A percentile compares a stretch with the other conserved stretches of the same genome.
Evolutionary conservation across 148 eudicot species (phyloP).

Genomic region (Salicornia ramosissima): DNA sequence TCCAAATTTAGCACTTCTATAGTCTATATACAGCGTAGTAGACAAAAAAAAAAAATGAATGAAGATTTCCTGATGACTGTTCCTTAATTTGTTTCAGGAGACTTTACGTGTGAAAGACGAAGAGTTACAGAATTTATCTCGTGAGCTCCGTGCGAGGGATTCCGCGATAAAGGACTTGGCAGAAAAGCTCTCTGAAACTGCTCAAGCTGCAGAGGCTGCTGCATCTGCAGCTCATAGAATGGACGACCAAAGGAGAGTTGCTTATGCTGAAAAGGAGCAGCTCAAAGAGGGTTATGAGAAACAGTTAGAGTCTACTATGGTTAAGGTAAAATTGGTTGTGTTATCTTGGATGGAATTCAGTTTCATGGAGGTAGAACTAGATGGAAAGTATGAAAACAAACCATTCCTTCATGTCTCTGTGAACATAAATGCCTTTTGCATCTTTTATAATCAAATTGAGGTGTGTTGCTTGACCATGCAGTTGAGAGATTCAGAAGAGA

Average conservation of each 20-base stretch:
- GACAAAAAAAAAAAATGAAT: neutral
- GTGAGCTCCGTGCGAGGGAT: slow-evolving; percentile 87
- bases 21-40: neutral
- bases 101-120: slow-evolving; percentile 91
- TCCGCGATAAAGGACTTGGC: slow-evolving; percentile 83
- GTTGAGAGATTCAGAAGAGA: slow-evolving; percentile 69
- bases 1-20: neutral
- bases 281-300: slow-evolving; percentile 55
- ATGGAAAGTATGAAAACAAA: neutral
- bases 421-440: neutral
- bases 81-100: slow-evolving; percentile 41
- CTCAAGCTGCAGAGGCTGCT: slow-evolving; percentile 92
- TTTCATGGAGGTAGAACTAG: slow-evolving; percentile 5
- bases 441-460: neutral
- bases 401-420: neutral
- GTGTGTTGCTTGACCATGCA: slow-evolving; percentile 27
- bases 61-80: neutral
- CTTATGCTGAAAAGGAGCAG: slow-evolving; percentile 68
- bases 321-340: slow-evolving; percentile 50
- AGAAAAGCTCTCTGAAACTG: slow-evolving; percentile 84
- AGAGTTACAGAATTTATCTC: slow-evolving; percentile 84
- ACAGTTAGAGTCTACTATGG: slow-evolving; percentile 41
- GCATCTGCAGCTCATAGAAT: slow-evolving; percentile 97
- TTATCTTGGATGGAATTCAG: neutral
- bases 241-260: slow-evolving; percentile 86